Base-by-base conservation (phyloP, 306 rosid species). In the Quercus variabilis region DNA sequence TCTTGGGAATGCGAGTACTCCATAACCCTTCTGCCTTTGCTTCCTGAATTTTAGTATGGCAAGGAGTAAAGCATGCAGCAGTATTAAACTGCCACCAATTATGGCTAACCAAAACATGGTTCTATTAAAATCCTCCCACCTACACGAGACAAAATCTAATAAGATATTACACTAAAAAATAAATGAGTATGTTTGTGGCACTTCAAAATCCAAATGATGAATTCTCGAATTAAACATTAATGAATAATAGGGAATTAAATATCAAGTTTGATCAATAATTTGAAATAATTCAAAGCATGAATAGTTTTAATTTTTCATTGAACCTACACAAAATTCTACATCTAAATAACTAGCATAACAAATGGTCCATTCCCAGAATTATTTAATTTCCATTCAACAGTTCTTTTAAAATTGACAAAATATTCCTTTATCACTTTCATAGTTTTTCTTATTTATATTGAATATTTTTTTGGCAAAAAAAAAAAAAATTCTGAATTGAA, bases 61-160 rank as follows among this genome's bases (percentile, higher is more conserved):
- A 46, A 92, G 87, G 78, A 90, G 88, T 70, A 92, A 76, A 26
- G 76, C 62, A 83, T 92, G 99, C 74, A 91, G 87, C 73, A 91
- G 75, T 71, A 91, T 54, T 78, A 92, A 90, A 74, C 87, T 69
- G 20, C 99, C 93, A 75, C 69, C 87, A 63, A 92, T 86, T 80
- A 87, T 86, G 49, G 88, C 95, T 77, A 94, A 82, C 97, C 99
- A 94, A 82, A 92, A 87, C 93, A 91, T 90, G 88, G 84, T 86
- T 85, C 97, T 86, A 49, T 49, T 78, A 56, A 94, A 94, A 64
- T 88, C 89, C 56, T 83, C 85, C 99, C 97, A 94, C 87, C 99
- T 94, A 77, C 81, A 78, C 20, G 46, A 31, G 71, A 73, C 59
- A 69, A 25, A 20, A 33, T 6, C 5, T 11, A 80, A 15, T 71